Evolutionary conservation across 768 basidiomycete genomes (phyloP), one percentile per base, ranked within the genome.

Genomic region (Lactifluus volemus): DNA sequence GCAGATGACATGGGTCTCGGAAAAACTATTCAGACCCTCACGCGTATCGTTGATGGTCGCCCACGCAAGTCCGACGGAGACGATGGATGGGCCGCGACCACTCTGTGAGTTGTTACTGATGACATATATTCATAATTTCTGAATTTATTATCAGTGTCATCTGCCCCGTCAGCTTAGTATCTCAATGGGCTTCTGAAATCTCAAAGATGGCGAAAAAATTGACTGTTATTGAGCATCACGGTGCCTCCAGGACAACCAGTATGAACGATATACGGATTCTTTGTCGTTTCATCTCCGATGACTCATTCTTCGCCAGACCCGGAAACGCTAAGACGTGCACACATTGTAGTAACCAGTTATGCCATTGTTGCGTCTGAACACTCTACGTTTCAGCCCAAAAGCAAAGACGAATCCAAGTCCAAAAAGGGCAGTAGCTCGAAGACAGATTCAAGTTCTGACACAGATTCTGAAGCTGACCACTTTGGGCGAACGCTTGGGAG

Each of bases 1-100:
- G 93, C 93, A 5, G 94, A 98, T 70, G 90, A 90, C 68, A 91
- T 91, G 87, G 89, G 88, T 61, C 78, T 91, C 1, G 89, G 89
- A 1, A 92, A 94, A 75, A 99, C 97, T 0, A 89, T 98, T 25
- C 96, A 98, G 68, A 89, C 90, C 0, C 75, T 98, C 12, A 81
- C 88, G 0, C 83, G 92, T 1, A 95, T 99, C 45, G 84, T 92
- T 0, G 92, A 94, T 58, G 89, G 91, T 0, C 79, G 82, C 4
- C 82, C 89, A 8, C 81, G 78, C 19, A 84, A 84, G 62, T 78
- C 80, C 5, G 90, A 96, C 67, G 81, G 78, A 64, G 78, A 79
- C 21, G 85, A 84, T 14, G 90, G 91, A 0, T 95, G 81, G 79
- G 79, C 83, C 25, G 81, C 79, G 3, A 73, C 82, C 1, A 92